Percentiles rank a stretch among this genome's conserved stretches.
Conservation (phyloP, 129 eudicot genomes). For the Apium graveolens region DNA sequence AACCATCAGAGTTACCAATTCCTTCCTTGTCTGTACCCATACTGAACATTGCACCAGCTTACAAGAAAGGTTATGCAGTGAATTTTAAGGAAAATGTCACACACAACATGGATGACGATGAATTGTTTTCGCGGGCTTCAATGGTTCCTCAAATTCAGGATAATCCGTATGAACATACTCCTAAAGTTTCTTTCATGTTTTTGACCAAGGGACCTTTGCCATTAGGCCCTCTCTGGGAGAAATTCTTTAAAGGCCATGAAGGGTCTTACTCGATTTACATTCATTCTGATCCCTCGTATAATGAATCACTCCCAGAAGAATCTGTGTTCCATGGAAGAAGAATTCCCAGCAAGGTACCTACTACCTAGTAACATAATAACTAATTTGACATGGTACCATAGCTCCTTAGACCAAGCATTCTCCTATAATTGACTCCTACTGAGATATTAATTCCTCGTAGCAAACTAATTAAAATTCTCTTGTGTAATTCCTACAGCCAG, state of each 20-base stretch:
- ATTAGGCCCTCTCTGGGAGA: slow-evolving; percentile 45
- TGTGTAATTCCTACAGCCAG: slow-evolving; percentile 8
- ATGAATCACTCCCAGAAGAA: slow-evolving; percentile 11
- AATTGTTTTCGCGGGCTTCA: slow-evolving; percentile 38
- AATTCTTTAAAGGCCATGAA: slow-evolving; percentile 39
- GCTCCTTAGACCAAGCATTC: too few relatives aligned
- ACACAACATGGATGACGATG: slow-evolving; percentile 36
- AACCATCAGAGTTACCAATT: neutral
- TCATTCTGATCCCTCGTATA: slow-evolving; percentile 29
- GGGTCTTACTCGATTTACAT: slow-evolving; percentile 36
- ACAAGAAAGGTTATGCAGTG: neutral
- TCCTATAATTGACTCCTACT: too few relatives aligned
- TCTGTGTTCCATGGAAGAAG: slow-evolving; percentile 39
- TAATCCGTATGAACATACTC: slow-evolving; percentile 17
- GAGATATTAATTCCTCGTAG: too few relatives aligned
- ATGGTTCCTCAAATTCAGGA: slow-evolving; percentile 24
- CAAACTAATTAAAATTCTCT: neutral
- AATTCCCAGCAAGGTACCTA: slow-evolving; percentile 41
- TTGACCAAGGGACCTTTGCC: slow-evolving; percentile 47
- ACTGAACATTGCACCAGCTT: neutral
- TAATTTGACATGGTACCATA: neutral
- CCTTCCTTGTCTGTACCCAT: neutral
- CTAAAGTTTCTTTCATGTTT: slow-evolving; percentile 54
- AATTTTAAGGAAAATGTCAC: neutral
- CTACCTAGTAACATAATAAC: too few relatives aligned